A percentile compares a stretch with the other conserved stretches of the same genome.
Evolutionary conservation across 2,329 filamentous ascomycete species (phyloP).

Genomic region (Periglandula ipomoeae): DNA sequence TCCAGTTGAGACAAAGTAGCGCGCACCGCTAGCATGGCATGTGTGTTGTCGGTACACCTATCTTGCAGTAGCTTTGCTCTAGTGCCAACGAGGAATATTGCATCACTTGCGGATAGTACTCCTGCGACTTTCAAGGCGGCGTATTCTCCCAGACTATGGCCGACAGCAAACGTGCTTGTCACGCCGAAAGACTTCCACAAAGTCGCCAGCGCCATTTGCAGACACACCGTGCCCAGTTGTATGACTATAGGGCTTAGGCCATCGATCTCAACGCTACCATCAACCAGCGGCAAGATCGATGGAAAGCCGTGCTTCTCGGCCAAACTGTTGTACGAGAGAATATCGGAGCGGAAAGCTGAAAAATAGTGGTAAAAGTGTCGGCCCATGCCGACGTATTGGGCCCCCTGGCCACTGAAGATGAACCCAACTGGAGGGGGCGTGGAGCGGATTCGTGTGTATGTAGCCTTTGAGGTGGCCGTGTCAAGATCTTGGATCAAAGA

Average conservation of each 20-base stretch:
- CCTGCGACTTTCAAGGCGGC: constrained; percentile 55
- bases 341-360: too few species aligned
- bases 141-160: constrained; percentile 38
- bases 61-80: constrained; percentile 57
- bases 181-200: constrained; percentile 46
- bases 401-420: constrained; percentile 49
- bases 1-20: constrained; percentile 28
- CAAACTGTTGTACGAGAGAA: too few species aligned
- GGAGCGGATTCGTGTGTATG: too few species aligned
- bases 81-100: constrained; percentile 62
- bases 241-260: constrained; percentile 22
- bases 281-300: too few species aligned
- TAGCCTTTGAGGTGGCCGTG: too few species aligned
- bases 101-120: constrained; percentile 61
- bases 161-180: constrained; percentile 45
- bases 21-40: constrained; percentile 47
- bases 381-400: constrained; percentile 42
- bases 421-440: constrained; percentile 21
- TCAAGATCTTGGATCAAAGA: constrained; percentile 3
- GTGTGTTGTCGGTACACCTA: too few species aligned
- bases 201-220: constrained; percentile 48
- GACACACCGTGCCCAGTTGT: constrained; percentile 44
- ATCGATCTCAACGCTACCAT: neutral
- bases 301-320: too few species aligned
- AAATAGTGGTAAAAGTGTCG: too few species aligned